Evolutionary conservation across 192 early-diverging fungal genomes (phyloP).

Genomic region (Coemansia aciculifera): DNA sequence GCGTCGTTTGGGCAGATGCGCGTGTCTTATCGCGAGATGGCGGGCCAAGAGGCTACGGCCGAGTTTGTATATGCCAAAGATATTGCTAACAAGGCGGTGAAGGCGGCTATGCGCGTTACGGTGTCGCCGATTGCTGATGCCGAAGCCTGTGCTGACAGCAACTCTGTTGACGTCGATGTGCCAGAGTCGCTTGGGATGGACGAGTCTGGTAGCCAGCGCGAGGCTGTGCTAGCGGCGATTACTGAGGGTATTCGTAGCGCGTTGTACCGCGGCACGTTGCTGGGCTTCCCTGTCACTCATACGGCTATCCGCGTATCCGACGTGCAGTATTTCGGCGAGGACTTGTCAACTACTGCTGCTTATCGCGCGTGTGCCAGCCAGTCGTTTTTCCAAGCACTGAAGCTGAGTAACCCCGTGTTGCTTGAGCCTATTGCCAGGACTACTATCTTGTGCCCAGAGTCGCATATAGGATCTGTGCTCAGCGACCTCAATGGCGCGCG

Average conservation of each 20-base stretch:
- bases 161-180: slow-evolving; percentile 21
- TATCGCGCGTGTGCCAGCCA: slow-evolving; percentile 66
- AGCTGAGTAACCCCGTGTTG: slow-evolving; percentile 41
- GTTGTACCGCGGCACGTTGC: slow-evolving; percentile 71
- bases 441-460: slow-evolving; percentile 65
- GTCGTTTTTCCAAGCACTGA: slow-evolving; percentile 61
- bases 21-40: slow-evolving; percentile 85
- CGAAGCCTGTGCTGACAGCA: slow-evolving; percentile 7
- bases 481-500: slow-evolving; percentile 79
- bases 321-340: slow-evolving; percentile 58
- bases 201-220: background rate
- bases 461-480: slow-evolving; percentile 74
- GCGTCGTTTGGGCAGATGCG: slow-evolving; percentile 82
- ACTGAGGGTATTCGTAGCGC: slow-evolving; percentile 67
- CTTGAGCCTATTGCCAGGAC: slow-evolving; percentile 88
- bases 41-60: slow-evolving; percentile 36
- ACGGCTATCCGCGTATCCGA: slow-evolving; percentile 58
- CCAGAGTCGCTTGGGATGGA: slow-evolving; percentile 7
- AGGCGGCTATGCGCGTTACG: slow-evolving; percentile 58
- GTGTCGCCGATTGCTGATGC: slow-evolving; percentile 53
- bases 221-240: slow-evolving; percentile 55
- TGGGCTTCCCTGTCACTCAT: slow-evolving; percentile 75
- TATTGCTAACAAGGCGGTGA: slow-evolving; percentile 66
- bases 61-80: slow-evolving; percentile 66
- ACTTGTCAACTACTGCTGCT: slow-evolving; percentile 60